Evolutionary conservation across 1,139 yeast genomes (phyloP), one percentile per base, ranked within the genome.

Genomic region (Blastobotrys raffinosifermentans): DNA sequence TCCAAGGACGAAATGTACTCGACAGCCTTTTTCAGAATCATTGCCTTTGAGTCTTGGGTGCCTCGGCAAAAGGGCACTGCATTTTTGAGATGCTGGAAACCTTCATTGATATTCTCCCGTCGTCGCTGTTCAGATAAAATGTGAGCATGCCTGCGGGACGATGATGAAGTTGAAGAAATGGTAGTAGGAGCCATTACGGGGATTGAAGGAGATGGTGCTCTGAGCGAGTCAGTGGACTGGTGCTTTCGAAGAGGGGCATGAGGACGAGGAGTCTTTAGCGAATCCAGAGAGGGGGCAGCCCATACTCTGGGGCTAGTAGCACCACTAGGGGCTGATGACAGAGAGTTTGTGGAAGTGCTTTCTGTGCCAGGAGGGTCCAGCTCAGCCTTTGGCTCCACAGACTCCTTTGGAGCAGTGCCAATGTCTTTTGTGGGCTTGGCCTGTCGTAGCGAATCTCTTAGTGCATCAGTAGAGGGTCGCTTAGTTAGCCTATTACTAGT

Each of bases 191-290:
- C 48, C 37, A 49, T 42, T 17, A 50, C 38, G 6, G 53, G 44
- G 33, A 49, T 48, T 7, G 47, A 13, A 9, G 44, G 34, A 19
- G 23, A 21, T 21, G 61, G 61, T 1, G 55, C 56, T 49, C 74
- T 73, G 5, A 75, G 77, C 53, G 75, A 80, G 6, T 72, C 61
- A 5, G 65, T 58, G 4, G 77, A 57, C 46, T 73, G 70, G 51
- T 74, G 80, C 26, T 6, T 18, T 19, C 20, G 3, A 19, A 19
- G 11, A 19, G 19, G 14, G 4, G 26, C 16, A 19, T 21, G 26
- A 8, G 22, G 27, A 8, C 29, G 11, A 4, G 32, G 22, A 11
- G 26, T 26, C 32, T 5, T 15, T 9, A 18, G 30, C 16, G 29
- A 25, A 13, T 25, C 27, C 13, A 25, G 14, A 6, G 27, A 25